Base-by-base conservation (phyloP, 305 asterid species). In the Rubia occidens region DNA sequence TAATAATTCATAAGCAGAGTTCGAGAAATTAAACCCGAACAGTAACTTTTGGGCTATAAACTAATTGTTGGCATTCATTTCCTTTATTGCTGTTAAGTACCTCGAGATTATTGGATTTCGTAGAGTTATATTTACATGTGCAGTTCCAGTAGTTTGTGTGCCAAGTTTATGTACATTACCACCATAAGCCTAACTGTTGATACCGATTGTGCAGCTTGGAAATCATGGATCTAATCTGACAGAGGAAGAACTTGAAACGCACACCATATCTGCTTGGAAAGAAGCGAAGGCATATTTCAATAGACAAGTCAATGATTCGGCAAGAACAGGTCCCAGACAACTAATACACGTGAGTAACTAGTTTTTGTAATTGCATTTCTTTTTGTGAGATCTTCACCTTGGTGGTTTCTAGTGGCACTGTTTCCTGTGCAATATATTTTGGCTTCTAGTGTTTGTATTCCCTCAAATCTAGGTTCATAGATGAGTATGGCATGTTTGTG, bases 241-340 rank as follows among this genome's bases (percentile, higher is more conserved):
- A 0, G 99, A 91, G 82, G 99, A 91, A 84, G 99, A 94, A 81
- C 99, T 94, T 71, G 99, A 89, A 79, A 89, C 94, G 42, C 97
- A 94, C 82, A 91, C 97, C 51, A 91, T 94, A 72, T 89, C 93
- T 67, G 99, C 96, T 44, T 94, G 97, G 99, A 94, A 91, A 82
- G 94, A 86, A 77, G 96, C 89, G 29, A 94, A 94, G 72, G 70
- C 79, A 54, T 85, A 84, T 79, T 62, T 84, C 44, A 86, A 78
- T 59, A 79, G 79, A 75, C 96, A 85, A 81, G 78, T 77, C 72
- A 84, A 80, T 77, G 96, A 88, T 39, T 76, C 78, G 64, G 88
- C 77, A 68, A 77, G 74, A 76, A 75, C 75, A 64, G 80, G 78
- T 75, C 73, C 89, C 42, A 84, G 87, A 77, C 85, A 60, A 65